Evolutionary conservation across 306 rosid species (phyloP), one percentile per base, ranked within the genome.

Genomic region (Aeschynomene evenia): DNA sequence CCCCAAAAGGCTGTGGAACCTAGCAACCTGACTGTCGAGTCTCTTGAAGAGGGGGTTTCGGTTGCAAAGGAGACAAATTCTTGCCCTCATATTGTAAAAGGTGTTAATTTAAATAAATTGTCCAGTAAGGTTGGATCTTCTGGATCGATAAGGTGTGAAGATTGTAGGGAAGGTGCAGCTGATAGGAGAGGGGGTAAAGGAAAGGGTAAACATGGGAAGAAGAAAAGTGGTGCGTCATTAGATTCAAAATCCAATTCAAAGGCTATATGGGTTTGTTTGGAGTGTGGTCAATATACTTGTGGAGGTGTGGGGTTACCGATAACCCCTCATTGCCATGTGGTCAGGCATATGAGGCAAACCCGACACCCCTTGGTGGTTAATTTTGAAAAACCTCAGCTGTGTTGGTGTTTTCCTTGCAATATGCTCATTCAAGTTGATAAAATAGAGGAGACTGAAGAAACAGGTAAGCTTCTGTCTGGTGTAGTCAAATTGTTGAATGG

Each of bases 241-340:
- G 92, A 87, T 60, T 78, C 81, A 24, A 85, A 84, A 75, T 79
- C 91, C 0, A 87, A 88, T 63, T 76, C 77, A 6, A 90, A 81
- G 74, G 85, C 96, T 37, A 75, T 89, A 77, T 95, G 99, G 97
- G 78, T 95, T 77, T 95, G 99, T 82, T 73, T 91, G 85, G 87
- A 82, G 72, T 95, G 99, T 60, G 99, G 91, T 52, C 91, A 84
- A 46, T 82, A 42, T 80, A 78, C 87, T 6, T 95, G 97, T 69
- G 97, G 96, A 18, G 99, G 96, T 19, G 78, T 89, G 75, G 97
- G 97, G 57, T 84, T 95, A 51, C 99, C 97, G 9, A 76, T 70
- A 40, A 79, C 68, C 70, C 81, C 85, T 39, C 81, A 81, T 4
- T 79, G 79, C 71, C 99, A 95, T 61, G 89, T 79, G 0, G 34